Conservation (phyloP, 2,329 filamentous ascomycete genomes). For the Myriosclerotinia scirpicola region DNA sequence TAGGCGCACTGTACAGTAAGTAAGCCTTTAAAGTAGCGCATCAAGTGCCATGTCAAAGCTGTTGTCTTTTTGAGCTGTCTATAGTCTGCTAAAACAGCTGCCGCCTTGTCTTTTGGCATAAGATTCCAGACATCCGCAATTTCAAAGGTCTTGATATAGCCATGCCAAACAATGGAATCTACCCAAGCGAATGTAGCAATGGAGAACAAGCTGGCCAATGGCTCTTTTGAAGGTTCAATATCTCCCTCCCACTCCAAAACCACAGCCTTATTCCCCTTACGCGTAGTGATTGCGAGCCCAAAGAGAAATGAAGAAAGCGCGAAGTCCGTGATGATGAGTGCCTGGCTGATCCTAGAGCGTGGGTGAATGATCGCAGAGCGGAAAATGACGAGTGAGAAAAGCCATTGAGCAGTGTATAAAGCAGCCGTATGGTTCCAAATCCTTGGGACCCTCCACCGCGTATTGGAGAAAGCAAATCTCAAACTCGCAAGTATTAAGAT, state of each 20-base stretch:
- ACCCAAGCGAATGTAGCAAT: slow-evolving; percentile 88
- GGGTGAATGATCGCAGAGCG: slow-evolving; percentile 83
- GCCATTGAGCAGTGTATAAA: slow-evolving; percentile 81
- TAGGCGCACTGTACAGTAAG: slow-evolving; percentile 77
- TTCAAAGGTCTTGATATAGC: slow-evolving; percentile 81
- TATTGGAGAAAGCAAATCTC: slow-evolving; percentile 66
- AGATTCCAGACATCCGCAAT: slow-evolving; percentile 91
- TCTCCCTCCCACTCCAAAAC: slow-evolving; percentile 85
- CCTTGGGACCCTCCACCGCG: slow-evolving; percentile 64
- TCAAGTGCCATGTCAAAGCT: slow-evolving; percentile 73
- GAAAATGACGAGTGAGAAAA: slow-evolving; percentile 73
- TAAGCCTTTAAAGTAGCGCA: slow-evolving; percentile 78
- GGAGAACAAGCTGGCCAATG: slow-evolving; percentile 84
- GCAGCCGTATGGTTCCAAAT: slow-evolving; percentile 92
- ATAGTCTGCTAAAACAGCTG: slow-evolving; percentile 75
- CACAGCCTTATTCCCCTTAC: slow-evolving; percentile 90
- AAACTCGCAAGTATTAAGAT: slow-evolving; percentile 70
- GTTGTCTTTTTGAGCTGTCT: slow-evolving; percentile 81
- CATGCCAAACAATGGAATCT: slow-evolving; percentile 82
- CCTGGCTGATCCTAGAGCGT: slow-evolving; percentile 59
- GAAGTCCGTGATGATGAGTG: slow-evolving; percentile 73
- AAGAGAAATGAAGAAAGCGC: slow-evolving; percentile 71
- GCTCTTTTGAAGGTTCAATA: slow-evolving; percentile 83
- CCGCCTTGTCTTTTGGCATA: slow-evolving; percentile 82
- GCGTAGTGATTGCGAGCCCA: slow-evolving; percentile 73